phyloP scores from a whole-genome alignment of 495 filamentous ascomycete species.

The Cladorrhinum samala region DNA sequence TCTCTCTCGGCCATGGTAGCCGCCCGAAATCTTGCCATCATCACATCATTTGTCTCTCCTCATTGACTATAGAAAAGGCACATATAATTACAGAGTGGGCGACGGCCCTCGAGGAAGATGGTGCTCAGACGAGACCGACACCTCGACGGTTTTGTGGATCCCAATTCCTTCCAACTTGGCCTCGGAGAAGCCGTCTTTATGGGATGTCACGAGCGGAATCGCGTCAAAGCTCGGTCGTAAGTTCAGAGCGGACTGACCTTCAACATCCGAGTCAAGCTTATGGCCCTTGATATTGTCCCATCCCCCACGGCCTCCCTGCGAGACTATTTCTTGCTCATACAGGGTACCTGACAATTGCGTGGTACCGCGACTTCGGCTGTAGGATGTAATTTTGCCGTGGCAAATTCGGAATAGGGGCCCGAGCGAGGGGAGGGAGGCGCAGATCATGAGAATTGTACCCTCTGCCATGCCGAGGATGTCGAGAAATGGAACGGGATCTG shows the following conservation, averaged over 20 bases:
- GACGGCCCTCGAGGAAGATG: too few species aligned
- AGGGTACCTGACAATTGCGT: neutral
- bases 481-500: conserved; percentile 11
- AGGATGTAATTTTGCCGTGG: neutral
- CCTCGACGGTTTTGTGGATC: conserved; percentile 2
- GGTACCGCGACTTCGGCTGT: neutral
- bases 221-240: conserved; percentile 8
- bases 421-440: conserved; percentile 8
- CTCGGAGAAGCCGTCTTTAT: neutral
- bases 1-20: too few species aligned
- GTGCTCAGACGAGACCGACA: conserved; percentile 6
- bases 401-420: conserved; percentile 1
- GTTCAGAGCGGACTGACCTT: neutral
- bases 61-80: too few species aligned
- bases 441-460: conserved; percentile 6
- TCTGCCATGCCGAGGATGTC: conserved; percentile 9
- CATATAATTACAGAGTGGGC: too few species aligned
- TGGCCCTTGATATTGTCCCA: neutral
- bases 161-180: neutral
- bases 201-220: conserved; percentile 1
- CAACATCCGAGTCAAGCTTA: conserved; percentile 2
- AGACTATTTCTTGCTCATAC: neutral
- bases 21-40: too few species aligned
- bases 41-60: too few species aligned
- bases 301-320: neutral